Evolutionary conservation across 2,329 filamentous ascomycete genomes (phyloP), one percentile per base, ranked within the genome.

Genomic region (Gnomoniopsis smithogilvyi): DNA sequence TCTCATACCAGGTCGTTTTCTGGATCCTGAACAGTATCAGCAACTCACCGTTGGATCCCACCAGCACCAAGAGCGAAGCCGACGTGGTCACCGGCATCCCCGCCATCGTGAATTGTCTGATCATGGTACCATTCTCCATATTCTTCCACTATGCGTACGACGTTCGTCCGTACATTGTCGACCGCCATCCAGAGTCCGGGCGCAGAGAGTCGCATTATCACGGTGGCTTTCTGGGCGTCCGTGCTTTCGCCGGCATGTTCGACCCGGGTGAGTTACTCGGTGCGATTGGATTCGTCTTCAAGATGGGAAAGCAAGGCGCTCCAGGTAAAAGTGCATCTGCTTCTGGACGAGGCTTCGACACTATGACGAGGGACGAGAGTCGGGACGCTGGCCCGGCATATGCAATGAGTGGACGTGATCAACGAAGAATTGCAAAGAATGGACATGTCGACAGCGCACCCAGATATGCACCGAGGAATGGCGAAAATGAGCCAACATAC

Each of bases 61-160:
- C 59, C 7, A 38, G 54, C 6, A 67, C 56, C 1, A 57, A 67
- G 56, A 67, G 64, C 45, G 62, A 64, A 34, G 61, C 63, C 6
- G 65, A 68, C 24, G 53, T 68, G 36, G 61, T 65, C 47, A 64
- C 65, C 43, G 66, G 65, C 2, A 65, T 68, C 19, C 66, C 63
- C 0, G 62, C 58, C 33, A 62, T 69, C 43, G 60, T 66, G 30
- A 62, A 62, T 52, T 67, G 65, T 51, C 45, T 67, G n/a, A 62
- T 68, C 51, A 68, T 67, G 67, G 60, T 68, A 1, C 66, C 65
- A 10, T 61, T 67, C 34, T 62, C 65, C 10, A 52, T 66, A 22
- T 63, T 66, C 54, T 63, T 68, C 49, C 56, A 66, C 50, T 58
- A 62, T 58, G 66, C 67, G 8, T 68, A 66, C 60, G 53, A 62